Base-by-base conservation (phyloP, 768 basidiomycete species). In the Cubamyces sp. region DNA sequence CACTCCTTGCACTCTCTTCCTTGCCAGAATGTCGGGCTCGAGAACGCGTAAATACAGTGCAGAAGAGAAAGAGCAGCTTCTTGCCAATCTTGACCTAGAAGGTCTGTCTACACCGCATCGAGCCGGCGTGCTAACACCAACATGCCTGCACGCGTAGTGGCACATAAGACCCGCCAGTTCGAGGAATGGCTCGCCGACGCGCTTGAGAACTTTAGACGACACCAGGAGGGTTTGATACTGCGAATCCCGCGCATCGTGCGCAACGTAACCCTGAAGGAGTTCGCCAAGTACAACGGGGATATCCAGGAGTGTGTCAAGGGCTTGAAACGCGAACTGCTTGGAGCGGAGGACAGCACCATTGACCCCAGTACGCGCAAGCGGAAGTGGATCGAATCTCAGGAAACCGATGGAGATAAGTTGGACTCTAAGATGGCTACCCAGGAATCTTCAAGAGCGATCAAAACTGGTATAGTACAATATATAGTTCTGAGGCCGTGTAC, bases 31-130 rank as follows among this genome's bases (percentile, higher is more conserved):
- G 58, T 60, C 63, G 12, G 42, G 48, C 5, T 60, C 63, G 39
- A 47, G 63, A 2, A 45, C 54, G n/a, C 52, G 75, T 18, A 80
- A 75, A 66, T 85, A 79, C 69, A 85, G 81, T 8, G 75, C 78
- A 5, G 89, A 91, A 68, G 90, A 92, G 75, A 92, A 92, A 64
- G 77, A 82, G 26, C 88, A 92, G 64, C 81, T 92, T 2, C 76
- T 92, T 42, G 82, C 82, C 48, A 93, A 93, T 73, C 81, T 93
- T 52, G 89, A 92, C 65, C 84, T 92, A 64, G 91, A 93, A 83
- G 88, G 90, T 89, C 66, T 14, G 74, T 68, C 45, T 46, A 23
- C 23, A 37, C 23, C 42, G 28, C 34, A n/a, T 23, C 19, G 30
- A 11, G 25, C n/a, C 25, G 18, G 39, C 54, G 41, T 43, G 40